phyloP scores from a whole-genome alignment of 2,329 filamentous ascomycete species.

The Arthrinium puccinioides region DNA sequence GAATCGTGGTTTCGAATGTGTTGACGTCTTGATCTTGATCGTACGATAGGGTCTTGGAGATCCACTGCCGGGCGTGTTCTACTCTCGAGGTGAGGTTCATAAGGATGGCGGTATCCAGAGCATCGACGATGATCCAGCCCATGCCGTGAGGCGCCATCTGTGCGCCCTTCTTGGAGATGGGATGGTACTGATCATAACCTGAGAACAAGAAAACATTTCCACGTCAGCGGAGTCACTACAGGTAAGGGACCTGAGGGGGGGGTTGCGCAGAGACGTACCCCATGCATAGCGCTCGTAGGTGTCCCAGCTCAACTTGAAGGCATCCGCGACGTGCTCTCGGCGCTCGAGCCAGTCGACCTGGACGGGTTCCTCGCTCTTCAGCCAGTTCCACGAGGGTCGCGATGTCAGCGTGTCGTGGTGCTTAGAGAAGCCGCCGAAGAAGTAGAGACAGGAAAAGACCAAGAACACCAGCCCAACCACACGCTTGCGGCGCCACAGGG shows the following conservation, averaged over 20 bases:
- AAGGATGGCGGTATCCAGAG: constrained; percentile 91
- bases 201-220: too few relatives aligned
- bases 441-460: constrained; percentile 55
- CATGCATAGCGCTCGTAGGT: constrained; percentile 89
- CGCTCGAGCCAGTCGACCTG: constrained; percentile 68
- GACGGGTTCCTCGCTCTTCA: constrained; percentile 35
- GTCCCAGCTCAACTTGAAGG: constrained; percentile 87
- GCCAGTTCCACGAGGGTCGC: constrained; percentile 46
- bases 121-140: constrained; percentile 97
- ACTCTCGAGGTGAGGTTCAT: constrained; percentile 93
- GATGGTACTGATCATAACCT: constrained; percentile 83
- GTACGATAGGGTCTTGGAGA: constrained; percentile 72
- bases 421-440: constrained; percentile 53
- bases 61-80: constrained; percentile 80
- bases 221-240: neutral
- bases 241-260: too few relatives aligned
- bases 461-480: constrained; percentile 47
- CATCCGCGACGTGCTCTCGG: constrained; percentile 76
- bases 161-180: constrained; percentile 67
- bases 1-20: constrained; percentile 96
- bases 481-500: constrained; percentile 59
- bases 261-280: constrained; percentile 70
- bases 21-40: constrained; percentile 93
- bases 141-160: constrained; percentile 86
- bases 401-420: constrained; percentile 26